Evolutionary conservation across 495 filamentous ascomycete genomes (phyloP), one percentile per base, ranked within the genome.

Genomic region (Parmelia sp.): DNA sequence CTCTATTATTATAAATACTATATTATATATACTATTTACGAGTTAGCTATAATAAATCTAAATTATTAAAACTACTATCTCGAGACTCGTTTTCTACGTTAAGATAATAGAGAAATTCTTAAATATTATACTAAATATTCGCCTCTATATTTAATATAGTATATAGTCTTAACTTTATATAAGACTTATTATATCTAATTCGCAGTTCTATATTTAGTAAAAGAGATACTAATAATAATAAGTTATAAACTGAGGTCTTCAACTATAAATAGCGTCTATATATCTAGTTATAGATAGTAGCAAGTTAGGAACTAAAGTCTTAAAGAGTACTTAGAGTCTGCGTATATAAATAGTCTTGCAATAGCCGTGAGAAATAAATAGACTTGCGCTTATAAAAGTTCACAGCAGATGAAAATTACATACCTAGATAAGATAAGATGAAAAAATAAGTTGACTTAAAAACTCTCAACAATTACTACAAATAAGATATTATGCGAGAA

Each of bases 1-100:
- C n/a, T 60, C 0, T 65, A 23, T 47, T 23, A 59, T 49, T 23
- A 60, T 49, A 29, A 60, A 33, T 23, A 65, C 17, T 65, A 29
- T 36, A 65, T 65, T 36, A 31, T 58, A 4, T 23, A 65, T 37
- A 1, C 31, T 19, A 25, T 49, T 8, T 60, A 45, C 33, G 62
- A 65, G 12, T 25, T 23, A 2, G 36, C 36, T 6, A 12, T 3
- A 2, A 47, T 60, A 9, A 60, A 65, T 53, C 15, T 10, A 21
- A 9, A 51, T 12, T 6, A 21, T 29, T 29, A 21, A 8, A 56
- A 56, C 8, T 53, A n/a, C 19, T 62, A 21, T 36, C 12, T 31
- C 10, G 19, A 53, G n/a, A 21, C 45, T 35, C 39, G 44, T 19
- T 62, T 62, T 11, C 44, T 62, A n/a, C 44, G 44, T 56, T 17